Evolutionary conservation across 2,329 filamentous ascomycete genomes (phyloP).

Genomic region (Colletotrichum neosansevieriae): DNA sequence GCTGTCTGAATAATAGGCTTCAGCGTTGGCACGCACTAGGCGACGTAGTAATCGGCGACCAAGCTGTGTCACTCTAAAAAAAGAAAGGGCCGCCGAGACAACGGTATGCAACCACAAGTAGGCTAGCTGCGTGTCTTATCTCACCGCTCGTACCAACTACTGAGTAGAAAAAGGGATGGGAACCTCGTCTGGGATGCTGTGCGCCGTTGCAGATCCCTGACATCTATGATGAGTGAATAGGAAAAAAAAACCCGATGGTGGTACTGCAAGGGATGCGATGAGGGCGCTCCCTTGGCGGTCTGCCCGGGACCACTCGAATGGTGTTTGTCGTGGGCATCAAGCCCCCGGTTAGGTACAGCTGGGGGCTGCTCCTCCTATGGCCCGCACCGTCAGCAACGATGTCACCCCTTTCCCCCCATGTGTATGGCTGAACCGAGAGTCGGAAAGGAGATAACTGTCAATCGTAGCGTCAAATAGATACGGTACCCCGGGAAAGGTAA

Average conservation of each 20-base stretch:
- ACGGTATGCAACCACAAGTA: neutral
- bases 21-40: slow-evolving; percentile 13
- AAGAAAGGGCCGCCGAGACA: slow-evolving; percentile 1
- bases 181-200: slow-evolving; percentile 5
- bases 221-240: neutral
- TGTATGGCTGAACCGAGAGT: neutral
- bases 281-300: neutral
- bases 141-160: neutral
- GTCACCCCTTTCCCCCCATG: neutral
- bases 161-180: neutral
- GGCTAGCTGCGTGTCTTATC: slow-evolving; percentile 9
- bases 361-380: neutral
- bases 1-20: slow-evolving; percentile 1
- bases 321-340: neutral
- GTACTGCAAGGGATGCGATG: neutral
- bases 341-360: neutral
- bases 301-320: neutral
- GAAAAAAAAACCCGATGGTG: slow-evolving; percentile 1
- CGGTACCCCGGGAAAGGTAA: neutral
- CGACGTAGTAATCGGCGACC: slow-evolving; percentile 31
- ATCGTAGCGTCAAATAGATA: neutral
- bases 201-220: slow-evolving; percentile 1
- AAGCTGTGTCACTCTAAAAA: neutral
- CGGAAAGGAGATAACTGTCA: slow-evolving; percentile 1
- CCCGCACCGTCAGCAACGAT: slow-evolving; percentile 24